phyloP scores from a whole-genome alignment of 805 yeast species.

The Groenewaldozyma tartarivorans region DNA sequence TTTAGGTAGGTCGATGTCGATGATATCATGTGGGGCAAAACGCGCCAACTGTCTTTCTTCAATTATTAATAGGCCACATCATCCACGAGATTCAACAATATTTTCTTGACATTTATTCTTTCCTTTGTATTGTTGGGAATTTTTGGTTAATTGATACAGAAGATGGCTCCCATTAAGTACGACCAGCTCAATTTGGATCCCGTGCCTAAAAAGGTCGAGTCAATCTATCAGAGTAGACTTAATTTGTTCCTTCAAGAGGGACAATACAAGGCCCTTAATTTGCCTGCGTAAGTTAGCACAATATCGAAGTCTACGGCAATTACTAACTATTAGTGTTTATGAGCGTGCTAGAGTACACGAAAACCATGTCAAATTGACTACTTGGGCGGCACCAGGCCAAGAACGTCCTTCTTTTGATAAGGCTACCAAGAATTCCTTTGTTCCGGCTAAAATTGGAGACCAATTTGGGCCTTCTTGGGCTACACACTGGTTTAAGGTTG shows the following conservation, averaged over 20 bases:
- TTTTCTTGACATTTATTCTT: too few relatives aligned
- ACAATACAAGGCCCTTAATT: conserved; percentile 55
- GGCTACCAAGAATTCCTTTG: conserved; percentile 35
- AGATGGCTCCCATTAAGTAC: too few relatives aligned
- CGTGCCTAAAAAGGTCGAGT: conserved; percentile 67
- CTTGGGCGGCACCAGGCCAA: conserved; percentile 65
- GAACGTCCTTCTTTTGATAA: conserved; percentile 16
- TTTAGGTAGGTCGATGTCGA: too few relatives aligned
- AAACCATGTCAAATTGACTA: conserved; percentile 42
- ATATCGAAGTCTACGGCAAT: neutral
- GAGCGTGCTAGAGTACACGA: conserved; percentile 32
- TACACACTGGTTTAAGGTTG: conserved; percentile 83
- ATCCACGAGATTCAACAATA: too few relatives aligned
- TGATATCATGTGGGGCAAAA: too few relatives aligned
- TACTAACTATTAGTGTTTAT: conserved; percentile 39
- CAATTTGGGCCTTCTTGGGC: conserved; percentile 94
- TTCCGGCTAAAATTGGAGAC: conserved; percentile 45
- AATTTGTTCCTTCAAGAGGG: conserved; percentile 76
- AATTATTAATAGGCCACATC: too few relatives aligned
- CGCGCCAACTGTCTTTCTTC: too few relatives aligned
- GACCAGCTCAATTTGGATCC: conserved; percentile 42
- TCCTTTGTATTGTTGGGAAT: too few relatives aligned
- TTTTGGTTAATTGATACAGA: too few relatives aligned
- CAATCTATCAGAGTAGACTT: conserved; percentile 59
- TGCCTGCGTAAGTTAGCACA: conserved; percentile 45